Evolutionary conservation across 2,329 filamentous ascomycete genomes (phyloP).

Genomic region (Pseudogymnoascus sp.): DNA sequence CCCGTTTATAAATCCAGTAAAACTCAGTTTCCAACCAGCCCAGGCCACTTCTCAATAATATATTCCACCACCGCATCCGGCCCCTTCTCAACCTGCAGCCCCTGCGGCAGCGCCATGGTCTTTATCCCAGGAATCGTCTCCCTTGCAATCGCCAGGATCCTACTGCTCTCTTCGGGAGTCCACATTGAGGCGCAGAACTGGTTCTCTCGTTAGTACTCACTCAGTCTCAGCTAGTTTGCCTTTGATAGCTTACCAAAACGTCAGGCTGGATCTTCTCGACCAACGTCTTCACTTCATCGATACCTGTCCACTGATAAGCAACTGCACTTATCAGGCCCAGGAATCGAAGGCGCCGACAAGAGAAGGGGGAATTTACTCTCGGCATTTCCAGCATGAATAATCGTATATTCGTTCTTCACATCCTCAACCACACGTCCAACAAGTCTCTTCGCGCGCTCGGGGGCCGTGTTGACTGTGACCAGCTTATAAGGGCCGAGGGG

Average conservation of each 20-base stretch:
- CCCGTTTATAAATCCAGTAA: neutral
- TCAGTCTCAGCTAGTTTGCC: neutral
- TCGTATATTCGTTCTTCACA: conserved; percentile 55
- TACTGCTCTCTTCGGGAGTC: conserved; percentile 38
- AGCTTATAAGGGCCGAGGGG: conserved; percentile 52
- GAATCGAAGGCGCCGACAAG: neutral
- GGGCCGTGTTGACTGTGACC: conserved; percentile 60
- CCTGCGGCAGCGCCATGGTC: conserved; percentile 45
- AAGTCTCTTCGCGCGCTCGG: conserved; percentile 54
- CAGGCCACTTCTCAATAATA: conserved; percentile 33
- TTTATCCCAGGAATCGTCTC: conserved; percentile 39
- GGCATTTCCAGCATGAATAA: conserved; percentile 54
- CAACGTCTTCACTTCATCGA: conserved; percentile 46
- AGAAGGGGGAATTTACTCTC: conserved; percentile 36
- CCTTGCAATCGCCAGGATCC: conserved; percentile 38
- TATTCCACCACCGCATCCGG: conserved; percentile 49
- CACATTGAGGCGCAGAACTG: conserved; percentile 55
- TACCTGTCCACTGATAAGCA: conserved; percentile 29
- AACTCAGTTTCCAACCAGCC: neutral
- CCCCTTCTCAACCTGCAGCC: conserved; percentile 44
- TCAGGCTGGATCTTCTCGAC: conserved; percentile 46
- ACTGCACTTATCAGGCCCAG: neutral
- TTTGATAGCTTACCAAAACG: conserved; percentile 38
- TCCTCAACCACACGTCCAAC: conserved; percentile 53
- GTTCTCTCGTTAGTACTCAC: neutral